A percentile compares a stretch with the other conserved stretches of the same genome.
These are phyloP conservation scores for Aspergillus calidoustus DNA, from an alignment of 2,329 filamentous ascomycete genomes.

Conservation along the genomic window DNA sequence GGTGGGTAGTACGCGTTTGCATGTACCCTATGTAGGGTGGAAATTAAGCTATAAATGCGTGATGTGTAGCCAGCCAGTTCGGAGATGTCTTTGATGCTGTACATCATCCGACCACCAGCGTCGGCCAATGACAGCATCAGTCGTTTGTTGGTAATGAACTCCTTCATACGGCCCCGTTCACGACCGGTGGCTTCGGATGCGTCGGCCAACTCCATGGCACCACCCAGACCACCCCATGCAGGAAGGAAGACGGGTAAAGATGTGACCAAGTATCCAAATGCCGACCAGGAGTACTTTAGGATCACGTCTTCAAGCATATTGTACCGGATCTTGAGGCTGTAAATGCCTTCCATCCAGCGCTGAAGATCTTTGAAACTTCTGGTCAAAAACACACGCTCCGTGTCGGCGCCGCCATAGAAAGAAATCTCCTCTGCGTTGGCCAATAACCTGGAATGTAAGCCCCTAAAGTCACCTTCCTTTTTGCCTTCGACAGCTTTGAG, in stretches of 20 bases:
- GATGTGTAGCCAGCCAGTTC: constrained; percentile 96
- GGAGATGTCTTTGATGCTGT: constrained; percentile 96
- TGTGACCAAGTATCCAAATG: constrained; percentile 92
- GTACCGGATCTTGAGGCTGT: constrained; percentile 96
- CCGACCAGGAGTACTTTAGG: constrained; percentile 97
- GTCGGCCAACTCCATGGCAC: constrained; percentile 66
- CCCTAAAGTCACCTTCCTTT: constrained; percentile 93
- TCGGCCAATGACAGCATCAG: constrained; percentile 97
- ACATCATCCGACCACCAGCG: constrained; percentile 98
- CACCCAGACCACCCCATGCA: constrained; percentile 86
- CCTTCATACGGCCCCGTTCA: constrained; percentile 89
- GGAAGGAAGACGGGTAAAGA: constrained; percentile 93
- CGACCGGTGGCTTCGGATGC: constrained; percentile 48
- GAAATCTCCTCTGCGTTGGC: constrained; percentile 97
- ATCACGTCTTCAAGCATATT: constrained; percentile 99
- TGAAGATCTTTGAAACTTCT: constrained; percentile 91
- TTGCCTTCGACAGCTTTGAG: constrained; percentile 94
- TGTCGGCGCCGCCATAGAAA: constrained; percentile 94
- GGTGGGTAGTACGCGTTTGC: constrained; percentile 81
- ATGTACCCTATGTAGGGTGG: constrained; percentile 90
- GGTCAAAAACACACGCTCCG: constrained; percentile 91
- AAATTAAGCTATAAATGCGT: constrained; percentile 92
- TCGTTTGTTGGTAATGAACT: constrained; percentile 98
- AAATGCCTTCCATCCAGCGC: constrained; percentile 97
- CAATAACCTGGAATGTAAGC: constrained; percentile 86